These are phyloP conservation scores for Coemansia reversa DNA, from an alignment of 192 early-diverging fungal genomes.

Conservation along the genomic window DNA sequence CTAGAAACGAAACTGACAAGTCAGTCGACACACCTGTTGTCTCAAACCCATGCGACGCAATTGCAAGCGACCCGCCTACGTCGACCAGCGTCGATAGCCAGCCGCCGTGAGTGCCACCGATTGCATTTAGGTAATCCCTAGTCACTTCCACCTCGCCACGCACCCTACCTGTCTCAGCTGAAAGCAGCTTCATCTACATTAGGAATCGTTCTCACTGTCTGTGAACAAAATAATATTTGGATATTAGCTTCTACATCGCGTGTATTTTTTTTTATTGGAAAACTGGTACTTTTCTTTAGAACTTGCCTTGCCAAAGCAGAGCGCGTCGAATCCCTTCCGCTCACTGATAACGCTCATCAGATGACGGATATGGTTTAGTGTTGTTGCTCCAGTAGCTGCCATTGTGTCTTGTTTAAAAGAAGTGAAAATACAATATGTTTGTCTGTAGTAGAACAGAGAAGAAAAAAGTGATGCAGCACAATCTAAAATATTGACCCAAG, in stretches of 20 bases:
- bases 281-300: neutral
- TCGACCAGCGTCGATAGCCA: constrained; percentile 55
- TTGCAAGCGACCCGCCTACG: constrained; percentile 50
- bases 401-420: neutral
- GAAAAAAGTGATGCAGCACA: neutral
- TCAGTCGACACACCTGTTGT: constrained; percentile 53
- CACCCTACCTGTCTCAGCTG: constrained; percentile 39
- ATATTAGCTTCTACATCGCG: neutral
- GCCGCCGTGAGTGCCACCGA: constrained; percentile 55
- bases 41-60: constrained; percentile 43
- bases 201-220: neutral
- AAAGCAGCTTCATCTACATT: constrained; percentile 34
- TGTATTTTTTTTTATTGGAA: neutral
- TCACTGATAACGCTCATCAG: constrained; percentile 12
- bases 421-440: neutral
- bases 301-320: constrained; percentile 34
- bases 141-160: constrained; percentile 30
- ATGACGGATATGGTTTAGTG: constrained; percentile 17
- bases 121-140: constrained; percentile 30
- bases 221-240: neutral
- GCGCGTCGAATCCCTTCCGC: constrained; percentile 32
- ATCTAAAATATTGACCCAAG: neutral
- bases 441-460: neutral
- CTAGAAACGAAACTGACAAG: constrained; percentile 51
- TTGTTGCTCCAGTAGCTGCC: neutral